Conservation (phyloP, 73 alveolate genomes). For the Paramecium caudatum region DNA sequence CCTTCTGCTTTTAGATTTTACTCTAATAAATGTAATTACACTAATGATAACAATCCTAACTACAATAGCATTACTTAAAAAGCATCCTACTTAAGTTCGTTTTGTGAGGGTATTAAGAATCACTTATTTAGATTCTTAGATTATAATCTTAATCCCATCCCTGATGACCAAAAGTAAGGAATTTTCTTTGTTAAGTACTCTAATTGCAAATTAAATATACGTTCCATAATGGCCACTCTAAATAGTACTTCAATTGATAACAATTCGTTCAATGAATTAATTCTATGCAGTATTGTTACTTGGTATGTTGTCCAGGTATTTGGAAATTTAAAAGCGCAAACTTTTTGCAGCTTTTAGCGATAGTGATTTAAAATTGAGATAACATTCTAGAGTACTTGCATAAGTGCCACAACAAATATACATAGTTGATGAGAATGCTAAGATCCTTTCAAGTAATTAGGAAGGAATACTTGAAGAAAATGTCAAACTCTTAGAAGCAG, state of each 20-base stretch:
- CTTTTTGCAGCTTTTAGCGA: background rate
- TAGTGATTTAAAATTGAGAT: background rate
- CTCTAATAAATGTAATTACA: background rate
- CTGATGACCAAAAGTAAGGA: background rate
- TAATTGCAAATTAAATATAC: background rate
- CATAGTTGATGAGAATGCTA: background rate
- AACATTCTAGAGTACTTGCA: background rate
- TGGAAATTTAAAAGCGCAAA: conserved; percentile 28
- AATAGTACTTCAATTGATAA: background rate
- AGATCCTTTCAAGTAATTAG: background rate
- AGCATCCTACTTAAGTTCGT: background rate
- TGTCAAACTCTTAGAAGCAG: background rate
- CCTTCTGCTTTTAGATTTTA: background rate
- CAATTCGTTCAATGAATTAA: background rate
- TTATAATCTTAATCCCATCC: background rate
- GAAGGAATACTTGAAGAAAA: background rate
- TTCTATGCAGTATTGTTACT: background rate
- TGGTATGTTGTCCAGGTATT: conserved; percentile 41
- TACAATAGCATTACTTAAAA: background rate
- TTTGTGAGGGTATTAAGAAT: background rate
- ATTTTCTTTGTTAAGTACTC: background rate
- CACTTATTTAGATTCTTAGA: background rate
- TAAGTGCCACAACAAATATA: background rate
- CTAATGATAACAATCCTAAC: background rate
- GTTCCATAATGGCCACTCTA: background rate